A percentile compares a stretch with the other conserved stretches of the same genome.
These are phyloP conservation scores for Hygrocybe coccinea DNA, from an alignment of 768 basidiomycete genomes.

Conservation along the genomic window DNA sequence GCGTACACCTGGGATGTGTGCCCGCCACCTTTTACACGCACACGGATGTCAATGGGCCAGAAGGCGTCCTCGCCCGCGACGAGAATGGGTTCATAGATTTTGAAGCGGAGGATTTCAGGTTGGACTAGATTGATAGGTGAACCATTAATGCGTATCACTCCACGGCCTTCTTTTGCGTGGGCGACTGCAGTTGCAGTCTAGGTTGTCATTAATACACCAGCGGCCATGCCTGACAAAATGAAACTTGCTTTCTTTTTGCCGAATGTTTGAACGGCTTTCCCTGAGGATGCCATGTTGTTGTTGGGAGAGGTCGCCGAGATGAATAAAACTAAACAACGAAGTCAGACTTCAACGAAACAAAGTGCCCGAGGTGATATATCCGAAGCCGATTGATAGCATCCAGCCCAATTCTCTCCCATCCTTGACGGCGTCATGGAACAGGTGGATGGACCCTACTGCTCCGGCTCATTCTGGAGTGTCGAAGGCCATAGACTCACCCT, in stretches of 20 bases:
- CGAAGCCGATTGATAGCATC: neutral
- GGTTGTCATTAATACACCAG: neutral
- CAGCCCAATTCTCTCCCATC: neutral
- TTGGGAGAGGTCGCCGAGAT: slow-evolving; percentile 21
- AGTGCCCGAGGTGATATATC: neutral
- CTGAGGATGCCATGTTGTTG: slow-evolving; percentile 62
- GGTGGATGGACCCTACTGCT: neutral
- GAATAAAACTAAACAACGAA: slow-evolving; percentile 4
- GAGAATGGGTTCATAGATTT: slow-evolving; percentile 96
- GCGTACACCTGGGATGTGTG: slow-evolving; percentile 99
- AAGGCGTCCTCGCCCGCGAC: slow-evolving; percentile 90
- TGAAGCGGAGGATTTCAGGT: slow-evolving; percentile 94
- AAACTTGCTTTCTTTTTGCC: slow-evolving; percentile 97
- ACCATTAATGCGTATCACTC: slow-evolving; percentile 94
- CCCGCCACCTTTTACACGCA: slow-evolving; percentile 98
- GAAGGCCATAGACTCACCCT: neutral
- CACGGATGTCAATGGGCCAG: slow-evolving; percentile 85
- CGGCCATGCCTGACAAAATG: neutral
- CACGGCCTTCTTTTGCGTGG: slow-evolving; percentile 93
- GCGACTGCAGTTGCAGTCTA: slow-evolving; percentile 98
- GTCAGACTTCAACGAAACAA: neutral
- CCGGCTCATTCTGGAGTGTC: neutral
- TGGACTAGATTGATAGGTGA: slow-evolving; percentile 94
- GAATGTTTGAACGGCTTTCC: slow-evolving; percentile 96
- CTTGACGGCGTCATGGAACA: neutral